Evolutionary conservation across 208 protist genomes (phyloP).

Genomic region (Tritrichomonas foetus): DNA sequence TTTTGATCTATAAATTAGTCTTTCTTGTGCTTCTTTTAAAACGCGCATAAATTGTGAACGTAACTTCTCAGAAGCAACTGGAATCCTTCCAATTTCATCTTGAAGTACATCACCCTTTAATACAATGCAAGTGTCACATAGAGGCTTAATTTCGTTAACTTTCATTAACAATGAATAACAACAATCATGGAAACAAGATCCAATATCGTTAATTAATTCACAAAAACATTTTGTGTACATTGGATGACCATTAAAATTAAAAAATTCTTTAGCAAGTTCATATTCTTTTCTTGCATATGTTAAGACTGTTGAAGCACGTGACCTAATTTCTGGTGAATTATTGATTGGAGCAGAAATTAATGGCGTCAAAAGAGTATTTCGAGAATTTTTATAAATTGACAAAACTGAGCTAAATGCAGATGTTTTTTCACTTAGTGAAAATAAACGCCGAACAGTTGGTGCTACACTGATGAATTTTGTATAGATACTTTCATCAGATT

Average conservation of each 20-base stretch:
- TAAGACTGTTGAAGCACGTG: background rate
- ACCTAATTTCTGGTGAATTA: background rate
- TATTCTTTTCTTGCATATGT: background rate
- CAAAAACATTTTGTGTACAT: background rate
- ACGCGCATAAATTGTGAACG: background rate
- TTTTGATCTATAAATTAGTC: background rate
- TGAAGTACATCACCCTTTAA: background rate
- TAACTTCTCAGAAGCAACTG: background rate
- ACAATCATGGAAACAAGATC: background rate
- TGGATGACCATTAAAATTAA: slow-evolving; percentile 13
- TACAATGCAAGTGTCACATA: background rate
- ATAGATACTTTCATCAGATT: background rate
- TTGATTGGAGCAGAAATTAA: background rate
- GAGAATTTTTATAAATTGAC: background rate
- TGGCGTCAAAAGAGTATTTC: background rate
- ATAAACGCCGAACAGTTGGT: background rate
- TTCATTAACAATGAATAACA: background rate
- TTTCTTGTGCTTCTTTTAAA: background rate
- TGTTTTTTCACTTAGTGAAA: background rate
- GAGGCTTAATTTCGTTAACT: background rate
- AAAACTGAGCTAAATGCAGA: background rate
- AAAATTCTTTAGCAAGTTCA: background rate
- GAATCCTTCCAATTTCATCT: background rate
- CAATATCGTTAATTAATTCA: background rate
- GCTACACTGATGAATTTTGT: background rate